Conservation (phyloP, 345 rosid species). For the Tarenaya hassleriana region DNA sequence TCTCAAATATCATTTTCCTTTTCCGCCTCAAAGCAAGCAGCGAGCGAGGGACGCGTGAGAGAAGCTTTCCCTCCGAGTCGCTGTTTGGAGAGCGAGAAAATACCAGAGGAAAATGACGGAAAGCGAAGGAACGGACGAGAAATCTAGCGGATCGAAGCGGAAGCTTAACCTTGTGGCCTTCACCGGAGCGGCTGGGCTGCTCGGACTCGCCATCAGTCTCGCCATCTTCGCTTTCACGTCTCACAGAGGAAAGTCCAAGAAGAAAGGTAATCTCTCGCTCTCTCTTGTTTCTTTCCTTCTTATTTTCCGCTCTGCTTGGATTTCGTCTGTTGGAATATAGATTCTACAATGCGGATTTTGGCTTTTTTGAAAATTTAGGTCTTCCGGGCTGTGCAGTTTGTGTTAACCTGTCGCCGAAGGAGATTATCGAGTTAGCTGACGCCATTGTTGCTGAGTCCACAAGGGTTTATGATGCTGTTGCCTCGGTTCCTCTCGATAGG, state of each 20-base stretch:
- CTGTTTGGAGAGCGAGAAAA: conserved; percentile 4
- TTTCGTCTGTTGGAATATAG: conserved; percentile 7
- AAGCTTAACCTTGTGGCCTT: conserved; percentile 43
- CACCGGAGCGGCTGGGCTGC: conserved; percentile 71
- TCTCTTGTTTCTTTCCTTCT: not conserved
- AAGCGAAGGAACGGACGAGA: conserved; percentile 33
- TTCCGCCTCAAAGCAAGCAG: not conserved
- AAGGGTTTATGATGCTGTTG: conserved; percentile 62
- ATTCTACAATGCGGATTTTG: conserved; percentile 1
- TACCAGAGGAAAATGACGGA: conserved; percentile 31
- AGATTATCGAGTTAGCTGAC: conserved; percentile 63
- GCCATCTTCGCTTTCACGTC: conserved; percentile 60
- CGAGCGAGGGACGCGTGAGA: conserved; percentile 5
- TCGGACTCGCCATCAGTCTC: conserved; percentile 56
- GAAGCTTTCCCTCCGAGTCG: conserved; percentile 15
- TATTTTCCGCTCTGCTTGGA: not conserved
- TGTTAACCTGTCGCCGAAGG: conserved; percentile 57
- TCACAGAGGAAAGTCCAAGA: conserved; percentile 41
- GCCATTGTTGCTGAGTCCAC: conserved; percentile 56
- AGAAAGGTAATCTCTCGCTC: conserved; percentile 37
- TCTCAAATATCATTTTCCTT: not conserved
- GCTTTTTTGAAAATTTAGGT: conserved; percentile 33
- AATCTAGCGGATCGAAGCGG: conserved; percentile 32
- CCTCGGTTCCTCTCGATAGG: conserved; percentile 75
- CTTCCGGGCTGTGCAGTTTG: conserved; percentile 61